These are phyloP conservation scores for Neocallimastix lanati DNA, from an alignment of 192 early-diverging fungal genomes.

Conservation along the genomic window DNA sequence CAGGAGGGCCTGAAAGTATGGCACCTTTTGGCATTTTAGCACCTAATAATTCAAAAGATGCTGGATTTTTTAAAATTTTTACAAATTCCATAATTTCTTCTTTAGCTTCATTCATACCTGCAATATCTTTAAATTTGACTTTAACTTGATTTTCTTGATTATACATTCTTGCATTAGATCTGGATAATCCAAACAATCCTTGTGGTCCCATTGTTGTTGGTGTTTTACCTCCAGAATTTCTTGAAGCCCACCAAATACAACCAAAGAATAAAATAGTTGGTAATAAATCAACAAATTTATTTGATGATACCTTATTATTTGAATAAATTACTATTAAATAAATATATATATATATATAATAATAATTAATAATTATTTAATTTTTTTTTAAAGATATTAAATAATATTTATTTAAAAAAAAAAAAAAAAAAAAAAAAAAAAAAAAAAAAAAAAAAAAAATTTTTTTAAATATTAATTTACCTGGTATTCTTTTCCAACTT, in stretches of 20 bases:
- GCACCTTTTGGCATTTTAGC: slow-evolving; percentile 99
- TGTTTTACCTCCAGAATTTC: slow-evolving; percentile 46
- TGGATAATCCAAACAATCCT: slow-evolving; percentile 92
- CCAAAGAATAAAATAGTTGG: slow-evolving; percentile 84
- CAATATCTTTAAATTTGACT: slow-evolving; percentile 97
- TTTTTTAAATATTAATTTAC: neutral
- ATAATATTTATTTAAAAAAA: too few relatives aligned
- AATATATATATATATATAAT: too few relatives aligned
- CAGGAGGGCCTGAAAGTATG: slow-evolving; percentile 74
- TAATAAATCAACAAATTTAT: slow-evolving; percentile 70
- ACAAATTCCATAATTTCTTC: slow-evolving; percentile 99
- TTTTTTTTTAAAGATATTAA: too few relatives aligned
- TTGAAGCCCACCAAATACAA: slow-evolving; percentile 68
- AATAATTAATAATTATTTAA: too few relatives aligned
- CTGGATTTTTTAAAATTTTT: slow-evolving; percentile 72
- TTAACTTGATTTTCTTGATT: slow-evolving; percentile 92
- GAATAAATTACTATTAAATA: slow-evolving; percentile 54
- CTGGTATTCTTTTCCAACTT: slow-evolving; percentile 66
- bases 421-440: too few relatives aligned
- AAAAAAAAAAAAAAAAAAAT: too few relatives aligned
- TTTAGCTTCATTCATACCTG: slow-evolving; percentile 98
- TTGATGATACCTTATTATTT: slow-evolving; percentile 55
- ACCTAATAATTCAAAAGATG: slow-evolving; percentile 73
- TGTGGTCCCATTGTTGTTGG: slow-evolving; percentile 25
- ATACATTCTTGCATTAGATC: slow-evolving; percentile 86